phyloP scores from a whole-genome alignment of 306 rosid genomes.

The apple (Malus domestica) region ASM211411v1 NC_041795.1:25234501-25235000 shows the following conservation, averaged over 20 bases:
- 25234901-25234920: too few relatives aligned
- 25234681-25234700: neutral
- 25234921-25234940: too few relatives aligned
- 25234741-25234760: neutral
- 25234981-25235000: constrained; percentile 1
- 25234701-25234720: neutral
- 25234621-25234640: neutral
- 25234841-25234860: too few relatives aligned
- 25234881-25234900: too few relatives aligned
- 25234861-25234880: too few relatives aligned
- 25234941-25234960: too few relatives aligned
- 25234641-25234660: neutral
- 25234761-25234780: too few relatives aligned
- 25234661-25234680: too few relatives aligned
- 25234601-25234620: neutral
- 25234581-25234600: neutral
- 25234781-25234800: too few relatives aligned
- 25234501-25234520: neutral
- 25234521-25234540: neutral
- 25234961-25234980: too few relatives aligned
- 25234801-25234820: too few relatives aligned
- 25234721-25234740: neutral
- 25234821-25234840: too few relatives aligned
- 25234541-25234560: neutral
- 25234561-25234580: neutral